Base-by-base conservation (phyloP, 2,329 filamentous ascomycete species). In the Colletotrichum melonis region DNA sequence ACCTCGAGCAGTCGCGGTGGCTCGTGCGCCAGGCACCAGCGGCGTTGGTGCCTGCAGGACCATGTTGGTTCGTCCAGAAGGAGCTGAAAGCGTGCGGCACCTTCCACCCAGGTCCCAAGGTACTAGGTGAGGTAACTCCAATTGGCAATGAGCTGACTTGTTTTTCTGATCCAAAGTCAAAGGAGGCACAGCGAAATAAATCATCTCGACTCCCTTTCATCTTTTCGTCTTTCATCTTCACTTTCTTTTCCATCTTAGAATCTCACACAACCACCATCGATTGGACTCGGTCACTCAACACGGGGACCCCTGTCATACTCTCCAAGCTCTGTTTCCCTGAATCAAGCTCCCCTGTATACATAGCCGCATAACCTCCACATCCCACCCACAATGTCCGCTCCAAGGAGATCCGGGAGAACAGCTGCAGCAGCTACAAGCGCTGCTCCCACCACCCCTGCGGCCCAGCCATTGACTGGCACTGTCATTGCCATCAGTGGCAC, bases 401-500 rank as follows among this genome's bases (percentile, higher is more conserved):
- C 68, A 3, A 67, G 72, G 42, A 72, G 63, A 63, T 72, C 68
- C 52, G 72, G 67, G 32, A 65, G 70, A 54, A 46, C 67, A 30
- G 49, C 55, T n/a, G 32, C 65, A 14, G 42, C 26, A 55, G 46
- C 63, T 22, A 38, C 69, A 16, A 49, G 19, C 8, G 22, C 63
- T 5, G 46, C 67, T 30, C 28, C 69, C 9, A 68, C 55, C 26
- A 30, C 56, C 38, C 70, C 65, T 30, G 52, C 73, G 30, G 35
- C 70, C 9, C 63, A 46, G 32, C 82, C 88, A 0, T 82, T 92
- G 4, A 80, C 84, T 1, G 88, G 86, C 5, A 86, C 82, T 76
- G 82, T 83, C 6, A 83, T 94, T 57, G 88, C 87, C 26, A 79
- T 93, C 30, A 91, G 89, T 69, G 92, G 92, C 73, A 88, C 87